Evolutionary conservation across 1,139 yeast species (phyloP), one percentile per base, ranked within the genome.

Genomic region (Martiniozyma asiatica): DNA sequence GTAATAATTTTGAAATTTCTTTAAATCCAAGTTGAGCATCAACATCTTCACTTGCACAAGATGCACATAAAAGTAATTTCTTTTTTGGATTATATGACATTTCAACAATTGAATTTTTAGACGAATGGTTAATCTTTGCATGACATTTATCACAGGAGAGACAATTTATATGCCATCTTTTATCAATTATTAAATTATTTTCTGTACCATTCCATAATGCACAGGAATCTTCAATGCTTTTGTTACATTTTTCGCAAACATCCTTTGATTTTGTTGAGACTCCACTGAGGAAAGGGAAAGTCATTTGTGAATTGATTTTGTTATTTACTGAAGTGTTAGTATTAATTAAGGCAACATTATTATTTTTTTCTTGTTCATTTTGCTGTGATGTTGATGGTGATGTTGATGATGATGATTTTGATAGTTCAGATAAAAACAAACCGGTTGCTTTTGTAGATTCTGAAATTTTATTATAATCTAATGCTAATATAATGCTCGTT

Each of bases 111-210:
- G 23, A 9, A 30, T 32, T 21, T 43, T 7, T 57, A 55, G 12
- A 52, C 49, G 11, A 72, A 55, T 1, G 38, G n/a, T n/a, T n/a
- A 36, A 30, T 14, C 5, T 23, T 22, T 23, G 61, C 59, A 4
- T 53, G 48, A 47, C 93, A 80, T 8, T 48, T 52, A 0, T 68
- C 50, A 46, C 97, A 87, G 7, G 50, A 48, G 35, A 85, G 65
- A 55, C 98, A 89, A 26, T 66, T 61, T 12, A 62, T 38, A 49
- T 89, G 98, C 96, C 96, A 89, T 43, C 95, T 68, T 31, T 63
- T 58, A 27, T 71, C 71, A 11, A 6, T 28, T 9, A 22, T 15
- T 8, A 31, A 28, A 11, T 29, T n/a, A 13, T 20, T 26, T 15
- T 20, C n/a, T 11, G 12, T 12, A 10, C 32, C 24, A 5, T 66